Evolutionary conservation across 176 grass and related monocot species (phyloP).

Genomic region (Hordeum marinum): DNA sequence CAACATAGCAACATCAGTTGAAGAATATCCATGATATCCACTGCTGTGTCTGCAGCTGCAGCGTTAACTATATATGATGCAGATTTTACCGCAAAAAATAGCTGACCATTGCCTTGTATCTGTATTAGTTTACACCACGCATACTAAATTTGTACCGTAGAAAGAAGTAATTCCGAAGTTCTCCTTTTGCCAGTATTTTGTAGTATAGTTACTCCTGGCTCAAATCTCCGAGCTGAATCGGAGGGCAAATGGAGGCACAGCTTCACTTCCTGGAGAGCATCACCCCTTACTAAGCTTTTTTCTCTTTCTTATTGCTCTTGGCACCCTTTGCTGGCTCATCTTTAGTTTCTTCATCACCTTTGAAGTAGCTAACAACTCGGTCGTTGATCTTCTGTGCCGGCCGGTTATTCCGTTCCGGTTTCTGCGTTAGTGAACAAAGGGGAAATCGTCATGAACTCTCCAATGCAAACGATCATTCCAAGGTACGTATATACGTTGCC

Average conservation of each 20-base stretch:
- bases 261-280: background rate
- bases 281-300: background rate
- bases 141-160: background rate
- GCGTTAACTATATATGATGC: background rate
- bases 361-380: conserved; percentile 26
- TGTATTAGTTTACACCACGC: background rate
- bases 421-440: background rate
- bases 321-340: background rate
- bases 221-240: background rate
- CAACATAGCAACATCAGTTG: background rate
- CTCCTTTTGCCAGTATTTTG: background rate
- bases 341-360: background rate
- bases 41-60: no score
- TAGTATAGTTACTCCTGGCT: background rate
- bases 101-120: background rate
- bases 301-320: background rate
- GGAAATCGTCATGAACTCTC: background rate
- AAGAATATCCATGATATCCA: background rate
- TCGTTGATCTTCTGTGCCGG: conserved; percentile 22
- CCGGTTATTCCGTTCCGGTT: background rate
- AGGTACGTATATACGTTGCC: no score
- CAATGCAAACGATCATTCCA: background rate
- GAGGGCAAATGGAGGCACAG: background rate
- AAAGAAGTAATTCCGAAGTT: background rate
- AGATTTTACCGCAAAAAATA: background rate